Evolutionary conservation across 495 filamentous ascomycete genomes (phyloP).

Genomic region (Aspergillus wentii): DNA sequence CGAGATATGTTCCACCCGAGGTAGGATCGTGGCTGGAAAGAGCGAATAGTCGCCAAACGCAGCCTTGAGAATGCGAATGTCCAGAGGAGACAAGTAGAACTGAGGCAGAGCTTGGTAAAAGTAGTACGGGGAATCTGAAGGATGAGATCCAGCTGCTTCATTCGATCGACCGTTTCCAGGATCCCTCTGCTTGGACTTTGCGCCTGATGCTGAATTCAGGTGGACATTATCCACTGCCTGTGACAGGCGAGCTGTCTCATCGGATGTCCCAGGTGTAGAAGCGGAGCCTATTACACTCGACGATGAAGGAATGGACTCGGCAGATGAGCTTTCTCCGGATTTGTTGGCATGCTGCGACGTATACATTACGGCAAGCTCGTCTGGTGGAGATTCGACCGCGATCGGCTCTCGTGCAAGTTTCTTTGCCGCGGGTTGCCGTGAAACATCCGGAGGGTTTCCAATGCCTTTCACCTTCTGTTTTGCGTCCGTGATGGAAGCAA

Average conservation of each 20-base stretch:
- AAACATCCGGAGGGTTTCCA: slow-evolving; percentile 59
- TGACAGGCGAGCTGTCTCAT: slow-evolving; percentile 21
- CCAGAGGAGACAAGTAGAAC: slow-evolving; percentile 87
- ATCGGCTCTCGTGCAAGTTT: slow-evolving; percentile 43
- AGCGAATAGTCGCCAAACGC: slow-evolving; percentile 78
- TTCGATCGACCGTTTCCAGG: slow-evolving; percentile 17
- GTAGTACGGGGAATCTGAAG: slow-evolving; percentile 52
- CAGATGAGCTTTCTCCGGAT: slow-evolving; percentile 35
- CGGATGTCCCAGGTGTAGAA: slow-evolving; percentile 11
- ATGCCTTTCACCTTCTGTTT: slow-evolving; percentile 69
- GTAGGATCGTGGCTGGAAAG: slow-evolving; percentile 88
- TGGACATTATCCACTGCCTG: slow-evolving; percentile 23
- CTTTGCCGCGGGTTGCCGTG: slow-evolving; percentile 45
- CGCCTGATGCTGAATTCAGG: slow-evolving; percentile 10
- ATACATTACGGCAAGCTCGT: slow-evolving; percentile 52
- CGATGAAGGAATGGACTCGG: slow-evolving; percentile 11
- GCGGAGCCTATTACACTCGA: background rate
- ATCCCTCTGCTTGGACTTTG: slow-evolving; percentile 21
- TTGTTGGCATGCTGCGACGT: slow-evolving; percentile 39
- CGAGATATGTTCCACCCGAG: slow-evolving; percentile 86
- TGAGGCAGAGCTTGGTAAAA: slow-evolving; percentile 91
- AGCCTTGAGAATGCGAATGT: slow-evolving; percentile 90
- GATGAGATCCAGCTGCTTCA: slow-evolving; percentile 20
- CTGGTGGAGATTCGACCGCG: slow-evolving; percentile 35
- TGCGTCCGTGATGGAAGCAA: slow-evolving; percentile 62